Evolutionary conservation across 345 rosid genomes (phyloP).

Genomic region (Murraya koenigii): DNA sequence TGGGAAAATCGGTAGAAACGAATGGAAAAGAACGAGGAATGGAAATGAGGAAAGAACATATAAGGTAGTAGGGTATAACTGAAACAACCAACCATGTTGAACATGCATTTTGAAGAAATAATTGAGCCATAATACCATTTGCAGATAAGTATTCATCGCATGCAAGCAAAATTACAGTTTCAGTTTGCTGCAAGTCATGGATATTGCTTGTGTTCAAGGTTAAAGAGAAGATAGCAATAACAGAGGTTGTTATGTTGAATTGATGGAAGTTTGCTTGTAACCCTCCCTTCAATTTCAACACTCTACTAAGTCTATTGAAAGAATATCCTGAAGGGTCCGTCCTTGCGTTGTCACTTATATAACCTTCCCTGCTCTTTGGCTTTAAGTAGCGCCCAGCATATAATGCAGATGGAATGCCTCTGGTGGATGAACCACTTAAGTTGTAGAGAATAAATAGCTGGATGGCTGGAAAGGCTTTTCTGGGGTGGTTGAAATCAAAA

Average conservation of each 20-base stretch:
- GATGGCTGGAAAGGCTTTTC: background rate
- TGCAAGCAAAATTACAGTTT: background rate
- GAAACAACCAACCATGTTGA: background rate
- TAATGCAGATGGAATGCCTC: background rate
- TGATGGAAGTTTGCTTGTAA: background rate
- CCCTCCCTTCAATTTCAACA: background rate
- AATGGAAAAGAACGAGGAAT: background rate
- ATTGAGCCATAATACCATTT: background rate
- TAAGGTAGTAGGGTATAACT: background rate
- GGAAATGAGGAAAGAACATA: background rate
- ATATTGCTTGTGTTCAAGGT: background rate
- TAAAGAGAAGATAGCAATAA: background rate
- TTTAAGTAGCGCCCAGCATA: background rate
- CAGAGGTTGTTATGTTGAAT: background rate
- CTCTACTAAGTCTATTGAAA: background rate
- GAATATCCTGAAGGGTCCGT: background rate
- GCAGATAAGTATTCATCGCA: background rate
- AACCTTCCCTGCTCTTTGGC: background rate
- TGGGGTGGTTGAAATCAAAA: background rate
- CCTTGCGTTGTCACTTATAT: background rate
- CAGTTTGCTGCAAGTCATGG: background rate
- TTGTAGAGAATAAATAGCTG: background rate
- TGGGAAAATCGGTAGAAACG: background rate
- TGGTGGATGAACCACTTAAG: background rate
- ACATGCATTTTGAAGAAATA: background rate